Percentiles rank a stretch among this genome's conserved stretches.
Evolutionary conservation across 257 asterid genomes (phyloP).

Genomic region (Vinca minor): DNA sequence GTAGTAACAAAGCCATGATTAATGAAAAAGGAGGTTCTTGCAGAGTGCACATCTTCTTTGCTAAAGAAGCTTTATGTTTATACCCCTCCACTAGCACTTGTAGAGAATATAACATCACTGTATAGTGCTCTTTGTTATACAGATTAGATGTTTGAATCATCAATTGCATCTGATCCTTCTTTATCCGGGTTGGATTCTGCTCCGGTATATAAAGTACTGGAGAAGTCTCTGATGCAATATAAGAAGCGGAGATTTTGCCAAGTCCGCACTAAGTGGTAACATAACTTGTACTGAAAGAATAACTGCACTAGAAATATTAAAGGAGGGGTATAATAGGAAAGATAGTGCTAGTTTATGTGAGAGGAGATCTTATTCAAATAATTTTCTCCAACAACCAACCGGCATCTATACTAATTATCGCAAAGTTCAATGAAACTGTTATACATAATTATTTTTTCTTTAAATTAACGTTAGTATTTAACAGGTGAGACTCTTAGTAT

Average conservation of each 20-base stretch:
- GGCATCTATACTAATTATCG: background rate
- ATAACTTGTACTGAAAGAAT: too few relatives aligned
- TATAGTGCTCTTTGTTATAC: slow-evolving; percentile 22
- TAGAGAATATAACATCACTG: slow-evolving; percentile 44
- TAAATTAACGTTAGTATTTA: too few relatives aligned
- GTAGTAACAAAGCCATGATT: slow-evolving; percentile 22
- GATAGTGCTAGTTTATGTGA: background rate
- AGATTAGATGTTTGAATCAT: slow-evolving; percentile 18
- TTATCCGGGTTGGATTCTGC: too few relatives aligned
- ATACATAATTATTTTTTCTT: too few relatives aligned
- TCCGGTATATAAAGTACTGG: too few relatives aligned
- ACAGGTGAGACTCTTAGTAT: too few relatives aligned
- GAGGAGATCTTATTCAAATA: background rate
- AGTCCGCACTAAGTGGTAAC: too few relatives aligned
- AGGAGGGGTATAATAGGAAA: too few relatives aligned
- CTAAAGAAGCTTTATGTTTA: slow-evolving; percentile 57
- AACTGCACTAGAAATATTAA: too few relatives aligned
- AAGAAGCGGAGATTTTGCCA: too few relatives aligned
- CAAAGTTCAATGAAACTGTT: too few relatives aligned
- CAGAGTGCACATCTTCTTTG: slow-evolving; percentile 40
- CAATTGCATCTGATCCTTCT: slow-evolving; percentile 21
- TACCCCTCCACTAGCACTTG: slow-evolving; percentile 40
- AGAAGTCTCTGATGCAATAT: too few relatives aligned
- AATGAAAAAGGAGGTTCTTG: slow-evolving; percentile 41
- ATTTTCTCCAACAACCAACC: background rate